Evolutionary conservation across 2,329 filamentous ascomycete species (phyloP), one percentile per base, ranked within the genome.

Genomic region (Lecanicillium sp.): DNA sequence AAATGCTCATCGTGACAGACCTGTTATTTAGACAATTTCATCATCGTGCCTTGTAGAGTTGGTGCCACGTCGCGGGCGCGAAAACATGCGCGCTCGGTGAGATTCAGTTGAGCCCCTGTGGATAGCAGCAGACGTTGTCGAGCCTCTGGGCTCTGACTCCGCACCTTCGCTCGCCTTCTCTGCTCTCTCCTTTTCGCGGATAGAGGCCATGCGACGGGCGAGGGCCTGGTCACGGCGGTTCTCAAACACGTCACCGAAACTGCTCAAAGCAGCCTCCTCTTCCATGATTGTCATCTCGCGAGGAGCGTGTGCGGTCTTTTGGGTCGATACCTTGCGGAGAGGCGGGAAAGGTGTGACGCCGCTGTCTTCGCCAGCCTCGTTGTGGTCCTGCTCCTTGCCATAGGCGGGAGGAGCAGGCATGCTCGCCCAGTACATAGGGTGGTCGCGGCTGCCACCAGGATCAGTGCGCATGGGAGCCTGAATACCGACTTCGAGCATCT

Each of bases 401-500:
- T 67, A 63, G 1, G 61, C 57, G 7, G 64, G 65, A 11, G 67
- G 68, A 7, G 63, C 64, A 20, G 62, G 58, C 39, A 58, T 51
- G 43, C 60, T 65, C 44, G 66, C 52, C 58, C 70, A 74, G 60
- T 70, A 87, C 58, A 87, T 72, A 3, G 86, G 86, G 58, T 81
- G 78, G 38, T 83, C 81, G 53, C 80, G 72, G 61, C 80, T 84
- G 60, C 83, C 81, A 56, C 86, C 86, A 48, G 85, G 83, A 63
- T 82, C 68, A 50, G 66, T 57, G 48, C 69, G 67, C 59, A 64
- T 65, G 5, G 90, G 89, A 47, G 87, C 87, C 72, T 95, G 86
- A 62, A 95, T 93, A 50, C 88, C 88, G 44, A 91, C 75, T 48
- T 88, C 81, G 52, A 86, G 78, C 73, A 96, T 90, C 48, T 87